Conservation (phyloP, 495 filamentous ascomycete species). For the Bacidia gigantensis region DNA sequence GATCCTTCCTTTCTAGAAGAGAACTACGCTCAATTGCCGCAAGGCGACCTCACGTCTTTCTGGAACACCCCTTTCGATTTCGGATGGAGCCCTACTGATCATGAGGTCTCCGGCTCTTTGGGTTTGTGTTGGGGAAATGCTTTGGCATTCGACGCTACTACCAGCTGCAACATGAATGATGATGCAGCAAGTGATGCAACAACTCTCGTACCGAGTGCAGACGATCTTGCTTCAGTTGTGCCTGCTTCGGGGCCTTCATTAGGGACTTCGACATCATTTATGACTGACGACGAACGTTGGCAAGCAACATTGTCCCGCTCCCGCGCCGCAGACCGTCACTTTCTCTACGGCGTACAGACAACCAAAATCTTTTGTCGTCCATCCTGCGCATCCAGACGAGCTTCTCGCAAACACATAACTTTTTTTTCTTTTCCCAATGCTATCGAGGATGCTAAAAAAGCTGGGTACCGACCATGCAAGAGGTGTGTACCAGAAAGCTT, state of each 20-base stretch:
- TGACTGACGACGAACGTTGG: constrained; percentile 32
- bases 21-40: not conserved
- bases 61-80: not conserved
- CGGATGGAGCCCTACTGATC: not conserved
- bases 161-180: not conserved
- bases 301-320: constrained; percentile 41
- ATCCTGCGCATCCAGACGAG: constrained; percentile 44
- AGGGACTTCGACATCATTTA: not conserved
- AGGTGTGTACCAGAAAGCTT: constrained; percentile 41
- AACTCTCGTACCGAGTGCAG: not conserved
- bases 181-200: not conserved
- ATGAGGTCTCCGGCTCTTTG: not conserved
- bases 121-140: too few relatives aligned
- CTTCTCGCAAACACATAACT: constrained; percentile 44
- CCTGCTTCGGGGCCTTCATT: not conserved
- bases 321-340: constrained; percentile 32
- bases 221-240: not conserved
- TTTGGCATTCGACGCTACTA: too few relatives aligned
- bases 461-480: constrained; percentile 50
- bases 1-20: not conserved
- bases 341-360: constrained; percentile 49
- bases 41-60: not conserved
- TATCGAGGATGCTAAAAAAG: constrained; percentile 34
- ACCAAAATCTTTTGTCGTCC: constrained; percentile 54
- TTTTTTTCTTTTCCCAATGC: constrained; percentile 39